Base-by-base conservation (phyloP, 441 rosid species). In the Geranium incanum region DNA sequence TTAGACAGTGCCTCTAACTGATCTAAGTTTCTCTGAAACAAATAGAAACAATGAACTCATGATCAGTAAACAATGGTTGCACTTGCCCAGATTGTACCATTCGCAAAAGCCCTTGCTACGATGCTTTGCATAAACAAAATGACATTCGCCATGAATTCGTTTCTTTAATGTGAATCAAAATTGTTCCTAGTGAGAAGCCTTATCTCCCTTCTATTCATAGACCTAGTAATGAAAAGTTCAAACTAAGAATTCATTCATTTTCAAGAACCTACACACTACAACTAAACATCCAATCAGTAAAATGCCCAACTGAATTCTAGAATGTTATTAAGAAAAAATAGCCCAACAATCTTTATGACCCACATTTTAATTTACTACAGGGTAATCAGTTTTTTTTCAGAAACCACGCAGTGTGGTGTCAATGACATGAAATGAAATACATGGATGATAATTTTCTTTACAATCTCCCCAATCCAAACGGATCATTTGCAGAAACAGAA, bases 1-100 rank as follows among this genome's bases (percentile, higher is more conserved):
- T 87, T 90, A 15, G 97, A 94, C 39, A 94, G 81, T 67, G 97
- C 89, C 84, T 94, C 97, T 78, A 92, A 70, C 70, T 94, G 99
- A 70, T 94, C 99, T 73, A 94, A 82, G 78, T 91, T 94, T 81
- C 96, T 89, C 97, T 94, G 84, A 72, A 76, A 63, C 38, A 77
- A 3, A 8, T 69, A 72, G 3, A 79, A 68, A 71, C 50, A 18
- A 37, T 5, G n/a, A 45, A 70, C 13, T 60, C 52, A 68, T 28
- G 33, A 28, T 70, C 65, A 48, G 69, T 71, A 77, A 59, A 39
- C 15, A 55, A 15, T n/a, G 62, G 62, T n/a, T 52, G 18, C 59
- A 12, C 33, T 28, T 28, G 33, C 33, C 33, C 18, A 52, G 18
- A 52, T n/a, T 3, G 59, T 67, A 75, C 3, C 33, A 28, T 28